Conservation (phyloP, 495 filamentous ascomycete species). For the Usnea hakonensis region DNA sequence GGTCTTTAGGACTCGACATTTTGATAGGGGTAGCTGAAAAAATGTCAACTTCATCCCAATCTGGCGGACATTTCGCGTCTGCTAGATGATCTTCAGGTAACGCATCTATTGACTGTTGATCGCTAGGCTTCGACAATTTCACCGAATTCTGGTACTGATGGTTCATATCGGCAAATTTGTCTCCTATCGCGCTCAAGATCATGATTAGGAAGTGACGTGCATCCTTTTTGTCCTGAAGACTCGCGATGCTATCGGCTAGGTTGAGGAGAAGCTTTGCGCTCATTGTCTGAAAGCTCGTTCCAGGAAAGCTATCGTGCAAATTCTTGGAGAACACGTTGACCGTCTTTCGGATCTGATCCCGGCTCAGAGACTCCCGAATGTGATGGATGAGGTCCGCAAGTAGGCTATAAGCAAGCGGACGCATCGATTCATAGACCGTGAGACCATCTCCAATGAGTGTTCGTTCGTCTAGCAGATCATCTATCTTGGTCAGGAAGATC, state of each 20-base stretch:
- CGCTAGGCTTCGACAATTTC: slow-evolving; percentile 73
- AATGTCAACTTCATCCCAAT: slow-evolving; percentile 98
- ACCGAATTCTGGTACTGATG: slow-evolving; percentile 88
- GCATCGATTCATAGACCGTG: slow-evolving; percentile 93
- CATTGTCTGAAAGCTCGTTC: slow-evolving; percentile 99
- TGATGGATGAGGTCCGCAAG: slow-evolving; percentile 97
- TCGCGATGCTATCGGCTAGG: slow-evolving; percentile 94
- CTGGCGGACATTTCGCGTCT: slow-evolving; percentile 68
- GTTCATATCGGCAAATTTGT: slow-evolving; percentile 98
- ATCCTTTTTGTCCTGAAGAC: slow-evolving; percentile 81
- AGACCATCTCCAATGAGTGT: slow-evolving; percentile 92
- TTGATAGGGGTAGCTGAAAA: slow-evolving; percentile 95
- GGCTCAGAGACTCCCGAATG: slow-evolving; percentile 73
- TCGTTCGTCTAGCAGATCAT: slow-evolving; percentile 86
- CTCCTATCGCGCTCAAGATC: slow-evolving; percentile 94
- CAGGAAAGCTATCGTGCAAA: slow-evolving; percentile 89
- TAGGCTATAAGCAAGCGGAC: slow-evolving; percentile 96
- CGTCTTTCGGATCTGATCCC: slow-evolving; percentile 85
- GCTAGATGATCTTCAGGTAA: slow-evolving; percentile 72
- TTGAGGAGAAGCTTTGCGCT: slow-evolving; percentile 94
- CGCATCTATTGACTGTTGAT: slow-evolving; percentile 55
- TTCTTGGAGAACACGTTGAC: slow-evolving; percentile 97
- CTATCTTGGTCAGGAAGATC: slow-evolving; percentile 91
- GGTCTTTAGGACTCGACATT: slow-evolving; percentile 84
- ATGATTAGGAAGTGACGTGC: slow-evolving; percentile 93